Percentiles rank a stretch among this genome's conserved stretches.
Evolutionary conservation across 192 early-diverging fungal genomes (phyloP).

Genomic region (Pecoramyces ruminantium): DNA sequence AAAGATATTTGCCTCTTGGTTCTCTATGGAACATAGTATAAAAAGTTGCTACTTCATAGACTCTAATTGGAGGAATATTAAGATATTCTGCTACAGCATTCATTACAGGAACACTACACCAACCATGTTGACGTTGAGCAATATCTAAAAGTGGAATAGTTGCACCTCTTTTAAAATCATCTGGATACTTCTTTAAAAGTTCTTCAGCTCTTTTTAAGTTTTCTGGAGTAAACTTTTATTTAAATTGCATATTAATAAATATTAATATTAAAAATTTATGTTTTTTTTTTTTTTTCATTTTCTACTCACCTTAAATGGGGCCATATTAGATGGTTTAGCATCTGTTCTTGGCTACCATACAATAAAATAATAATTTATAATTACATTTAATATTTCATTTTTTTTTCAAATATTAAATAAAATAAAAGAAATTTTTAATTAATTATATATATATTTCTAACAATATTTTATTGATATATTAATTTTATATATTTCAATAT

Average conservation of each 20-base stretch:
- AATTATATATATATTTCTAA: no score
- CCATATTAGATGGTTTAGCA: not conserved
- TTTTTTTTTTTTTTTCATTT: no score
- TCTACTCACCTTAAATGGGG: not conserved
- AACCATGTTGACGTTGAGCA: constrained; percentile 89
- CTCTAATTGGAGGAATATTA: constrained; percentile 95
- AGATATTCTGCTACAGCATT: constrained; percentile 86
- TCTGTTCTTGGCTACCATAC: not conserved
- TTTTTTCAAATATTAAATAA: no score
- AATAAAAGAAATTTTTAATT: no score
- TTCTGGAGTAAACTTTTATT: constrained; percentile 49
- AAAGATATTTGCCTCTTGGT: constrained; percentile 97
- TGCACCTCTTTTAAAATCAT: not conserved
- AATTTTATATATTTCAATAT: no score
- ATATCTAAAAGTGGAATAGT: constrained; percentile 46
- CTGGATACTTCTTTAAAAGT: constrained; percentile 83
- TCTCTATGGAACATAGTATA: constrained; percentile 99
- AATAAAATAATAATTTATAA: no score
- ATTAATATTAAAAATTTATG: no score
- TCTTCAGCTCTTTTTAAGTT: constrained; percentile 62
- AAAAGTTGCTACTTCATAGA: constrained; percentile 98
- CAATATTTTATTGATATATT: no score
- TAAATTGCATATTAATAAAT: not conserved
- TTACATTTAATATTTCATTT: no score
- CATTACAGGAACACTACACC: constrained; percentile 88